Conservation (phyloP, 2,329 filamentous ascomycete genomes). For the Aureobasidium sp. region DNA sequence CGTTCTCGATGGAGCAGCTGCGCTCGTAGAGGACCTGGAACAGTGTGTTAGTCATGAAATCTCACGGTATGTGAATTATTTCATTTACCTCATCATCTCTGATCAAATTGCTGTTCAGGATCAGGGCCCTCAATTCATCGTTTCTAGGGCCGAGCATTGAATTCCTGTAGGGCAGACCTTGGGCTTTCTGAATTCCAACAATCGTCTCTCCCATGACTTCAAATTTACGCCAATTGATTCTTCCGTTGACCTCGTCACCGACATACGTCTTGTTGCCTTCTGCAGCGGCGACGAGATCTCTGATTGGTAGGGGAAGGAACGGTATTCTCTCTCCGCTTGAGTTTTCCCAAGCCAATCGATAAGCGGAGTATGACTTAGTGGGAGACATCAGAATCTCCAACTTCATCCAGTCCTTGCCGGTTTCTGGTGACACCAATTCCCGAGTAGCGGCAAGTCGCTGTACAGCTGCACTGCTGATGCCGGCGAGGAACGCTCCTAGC, state of each 20-base stretch:
- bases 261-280: conserved; percentile 88
- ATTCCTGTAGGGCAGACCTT: conserved; percentile 62
- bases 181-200: conserved; percentile 82
- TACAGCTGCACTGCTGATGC: conserved; percentile 80
- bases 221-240: conserved; percentile 98
- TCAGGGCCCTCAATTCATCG: conserved; percentile 62
- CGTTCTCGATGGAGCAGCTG: conserved; percentile 10
- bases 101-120: conserved; percentile 72
- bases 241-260: conserved; percentile 40
- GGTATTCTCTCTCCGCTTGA: conserved; percentile 83
- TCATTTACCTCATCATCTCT: conserved; percentile 76
- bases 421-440: conserved; percentile 59
- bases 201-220: conserved; percentile 91
- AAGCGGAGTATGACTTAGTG: conserved; percentile 86
- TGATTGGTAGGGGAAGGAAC: conserved; percentile 79
- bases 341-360: conserved; percentile 96
- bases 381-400: conserved; percentile 88
- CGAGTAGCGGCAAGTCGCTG: conserved; percentile 74
- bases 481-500: conserved; percentile 85
- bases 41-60: not conserved
- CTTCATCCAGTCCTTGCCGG: conserved; percentile 77
- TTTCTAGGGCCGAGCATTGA: conserved; percentile 41
- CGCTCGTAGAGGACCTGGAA: conserved; percentile 16
- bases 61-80: not conserved
- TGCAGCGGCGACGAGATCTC: conserved; percentile 85